phyloP scores from a whole-genome alignment of 257 asterid genomes.

The Nicotiana sylvestris region DNA sequence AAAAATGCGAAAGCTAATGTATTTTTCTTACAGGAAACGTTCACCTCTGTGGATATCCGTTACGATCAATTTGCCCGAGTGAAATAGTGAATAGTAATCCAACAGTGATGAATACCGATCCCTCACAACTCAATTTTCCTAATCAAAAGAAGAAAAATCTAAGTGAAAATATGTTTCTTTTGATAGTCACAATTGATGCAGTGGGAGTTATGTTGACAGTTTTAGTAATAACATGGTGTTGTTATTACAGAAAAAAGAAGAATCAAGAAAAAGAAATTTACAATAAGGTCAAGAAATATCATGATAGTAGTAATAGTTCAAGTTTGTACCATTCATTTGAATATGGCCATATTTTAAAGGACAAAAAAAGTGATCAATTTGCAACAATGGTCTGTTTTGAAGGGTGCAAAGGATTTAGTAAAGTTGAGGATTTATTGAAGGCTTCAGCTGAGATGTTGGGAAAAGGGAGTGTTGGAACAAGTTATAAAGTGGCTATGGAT shows the following conservation, averaged over 20 bases:
- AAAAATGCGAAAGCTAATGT: neutral
- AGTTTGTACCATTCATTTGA: conserved; percentile 10
- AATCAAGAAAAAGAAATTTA: neutral
- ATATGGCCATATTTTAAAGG: neutral
- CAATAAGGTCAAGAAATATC: neutral
- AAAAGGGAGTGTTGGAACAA: conserved; percentile 37
- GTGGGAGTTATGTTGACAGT: conserved; percentile 16
- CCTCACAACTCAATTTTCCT: conserved; percentile 14
- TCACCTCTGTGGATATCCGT: conserved; percentile 34
- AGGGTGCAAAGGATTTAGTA: conserved; percentile 31
- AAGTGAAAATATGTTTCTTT: conserved; percentile 6
- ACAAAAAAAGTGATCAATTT: neutral
- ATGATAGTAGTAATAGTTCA: neutral
- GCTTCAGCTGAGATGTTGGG: conserved; percentile 47
- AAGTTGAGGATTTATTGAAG: conserved; percentile 33
- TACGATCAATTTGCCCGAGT: conserved; percentile 11
- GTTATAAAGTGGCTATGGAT: conserved; percentile 34
- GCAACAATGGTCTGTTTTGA: conserved; percentile 30
- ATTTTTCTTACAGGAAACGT: conserved; percentile 16
- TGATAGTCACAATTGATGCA: conserved; percentile 26
- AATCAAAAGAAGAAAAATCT: conserved; percentile 17
- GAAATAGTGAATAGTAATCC: conserved; percentile 10
- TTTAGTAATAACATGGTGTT: conserved; percentile 19
- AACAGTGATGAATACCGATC: conserved; percentile 2
- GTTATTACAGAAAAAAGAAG: conserved; percentile 19